Evolutionary conservation across 225 moss, liverwort and hornwort species (phyloP), one percentile per base, ranked within the genome.

Genomic region (Takakia lepidozioides): DNA sequence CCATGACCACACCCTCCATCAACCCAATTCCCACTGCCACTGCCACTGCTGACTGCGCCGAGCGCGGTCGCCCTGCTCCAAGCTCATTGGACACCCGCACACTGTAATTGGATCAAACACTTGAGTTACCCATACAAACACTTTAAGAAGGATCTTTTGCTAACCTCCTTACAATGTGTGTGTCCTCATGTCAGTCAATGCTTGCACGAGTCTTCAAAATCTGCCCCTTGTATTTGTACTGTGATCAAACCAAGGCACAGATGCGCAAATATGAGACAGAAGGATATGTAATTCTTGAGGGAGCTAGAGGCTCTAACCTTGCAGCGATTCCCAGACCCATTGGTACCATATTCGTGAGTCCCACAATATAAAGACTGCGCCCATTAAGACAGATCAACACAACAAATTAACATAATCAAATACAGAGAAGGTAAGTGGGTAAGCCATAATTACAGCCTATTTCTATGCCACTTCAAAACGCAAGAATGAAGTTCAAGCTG

Each of bases 61-160:
- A 62, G 2, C 8, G 41, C 2, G 76, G 61, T 6, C 49, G 68
- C 5, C 78, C 75, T 43, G 88, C 82, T 66, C 88, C 88, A 15
- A 88, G 43, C 38, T 79, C 78, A 54, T 82, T 82, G 9, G 88
- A 67, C 20, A 88, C 85, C 43, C 88, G 60, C 22, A 82, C 64
- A 29, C 88, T 88, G 67, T 59, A 49, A 14, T 20, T 18, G 19
- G n/a, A n/a, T n/a, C 19, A 15, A 49, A 27, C 25, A 8, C 16
- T 22, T 43, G 2, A 18, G 20, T 21, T 43, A 9, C 20, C 43
- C 19, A 43, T 43, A 5, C 10, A 5, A 22, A n/a, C n/a, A n/a
- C n/a, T n/a, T n/a, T n/a, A n/a, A n/a, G n/a, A n/a, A n/a, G n/a
- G n/a, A n/a, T n/a, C n/a, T n/a, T n/a, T n/a, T n/a, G n/a, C n/a